Evolutionary conservation across 2,329 filamentous ascomycete genomes (phyloP).

Genomic region (Boeremia exigua): DNA sequence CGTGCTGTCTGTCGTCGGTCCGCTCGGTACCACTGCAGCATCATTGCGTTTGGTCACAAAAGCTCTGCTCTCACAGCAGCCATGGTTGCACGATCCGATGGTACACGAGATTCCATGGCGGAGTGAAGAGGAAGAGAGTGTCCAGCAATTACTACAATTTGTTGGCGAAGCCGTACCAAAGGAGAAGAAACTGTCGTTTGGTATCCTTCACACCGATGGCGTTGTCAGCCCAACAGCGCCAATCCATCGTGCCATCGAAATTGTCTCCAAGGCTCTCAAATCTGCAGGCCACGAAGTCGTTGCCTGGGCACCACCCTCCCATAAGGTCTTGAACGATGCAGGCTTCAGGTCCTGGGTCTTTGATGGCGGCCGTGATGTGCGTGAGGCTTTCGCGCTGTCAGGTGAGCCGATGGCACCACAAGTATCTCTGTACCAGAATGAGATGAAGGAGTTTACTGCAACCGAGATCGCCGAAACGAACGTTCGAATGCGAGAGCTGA

Average conservation of each 20-base stretch:
- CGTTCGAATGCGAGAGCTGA: conserved; percentile 34
- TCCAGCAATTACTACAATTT: conserved; percentile 45
- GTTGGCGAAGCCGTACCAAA: not conserved
- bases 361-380: conserved; percentile 41
- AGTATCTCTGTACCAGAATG: conserved; percentile 24
- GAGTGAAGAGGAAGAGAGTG: conserved; percentile 45
- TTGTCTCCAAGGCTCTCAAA: conserved; percentile 30
- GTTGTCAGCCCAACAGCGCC: conserved; percentile 46
- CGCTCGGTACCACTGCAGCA: conserved; percentile 63
- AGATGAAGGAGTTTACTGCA: conserved; percentile 29
- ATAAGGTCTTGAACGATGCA: conserved; percentile 28
- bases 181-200: conserved; percentile 38
- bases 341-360: conserved; percentile 37
- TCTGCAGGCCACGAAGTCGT: conserved; percentile 39
- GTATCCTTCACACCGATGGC: conserved; percentile 42
- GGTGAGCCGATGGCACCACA: conserved; percentile 41
- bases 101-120: conserved; percentile 72
- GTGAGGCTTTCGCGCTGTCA: conserved; percentile 40
- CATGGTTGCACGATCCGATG: conserved; percentile 71
- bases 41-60: conserved; percentile 63
- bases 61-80: conserved; percentile 62
- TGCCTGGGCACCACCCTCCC: conserved; percentile 35
- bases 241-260: conserved; percentile 42
- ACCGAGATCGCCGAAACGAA: conserved; percentile 45
- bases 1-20: conserved; percentile 68